Evolutionary conservation across 306 rosid species (phyloP), one percentile per base, ranked within the genome.

Genomic region (Luffa acutangula): DNA sequence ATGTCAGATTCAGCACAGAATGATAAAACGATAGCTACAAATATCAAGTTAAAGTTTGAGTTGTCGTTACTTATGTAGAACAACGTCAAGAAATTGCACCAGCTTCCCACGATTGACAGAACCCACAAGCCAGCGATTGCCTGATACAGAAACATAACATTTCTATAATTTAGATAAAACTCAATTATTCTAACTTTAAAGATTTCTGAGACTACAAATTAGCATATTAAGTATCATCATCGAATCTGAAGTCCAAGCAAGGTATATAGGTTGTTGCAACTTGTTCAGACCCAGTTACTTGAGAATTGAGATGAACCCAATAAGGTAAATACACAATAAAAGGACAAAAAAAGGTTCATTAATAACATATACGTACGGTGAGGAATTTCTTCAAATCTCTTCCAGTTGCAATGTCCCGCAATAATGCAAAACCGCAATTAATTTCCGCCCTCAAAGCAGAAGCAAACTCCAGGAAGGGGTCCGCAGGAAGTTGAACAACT

Each of bases 361-460:
- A 5, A 11, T 65, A 54, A 37, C 14, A 33, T 21, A 67, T 42
- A 89, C 93, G 42, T 91, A 91, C 99, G 15, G 85, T 70, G 75
- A 96, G 87, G 84, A 96, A 96, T 85, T 93, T 89, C 91, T 96
- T 96, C 86, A 91, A 83, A 77, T 96, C 98, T 82, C 90, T 93
- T 78, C 99, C 99, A 6, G 99, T 87, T 37, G 99, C 98, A 82
- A 91, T 88, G 45, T 87, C 90, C 69, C 97, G 87, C 51, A 93
- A 51, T 39, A 87, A 70, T 21, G 89, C 76, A 83, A 93, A 82
- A 67, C 82, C 93, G 60, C 86, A 69, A 75, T 96, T 96, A 78
- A 93, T 84, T 79, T 93, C 98, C 42, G 33, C 37, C 34, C 90
- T 91, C 46, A 96, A 80, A 45, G 88, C 91, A 66, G 97, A 85